Base-by-base conservation (phyloP, 2,329 filamentous ascomycete species). In the Neonectria ditissima region DNA sequence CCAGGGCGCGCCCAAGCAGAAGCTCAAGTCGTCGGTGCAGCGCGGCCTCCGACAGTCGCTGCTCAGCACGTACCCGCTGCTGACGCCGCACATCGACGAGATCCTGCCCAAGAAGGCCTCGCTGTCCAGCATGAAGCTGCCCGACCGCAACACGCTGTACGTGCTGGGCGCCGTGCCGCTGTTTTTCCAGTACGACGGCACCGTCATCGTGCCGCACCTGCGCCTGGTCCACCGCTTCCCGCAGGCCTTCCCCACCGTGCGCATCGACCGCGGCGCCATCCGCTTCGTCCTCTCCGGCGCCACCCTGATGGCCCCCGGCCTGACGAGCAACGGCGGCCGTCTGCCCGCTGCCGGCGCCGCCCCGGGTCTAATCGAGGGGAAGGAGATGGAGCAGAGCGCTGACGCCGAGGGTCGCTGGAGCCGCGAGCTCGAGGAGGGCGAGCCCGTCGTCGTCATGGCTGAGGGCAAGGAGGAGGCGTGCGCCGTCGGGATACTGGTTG, bases 11-110 rank as follows among this genome's bases (percentile, higher is more conserved):
- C 90, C 92, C 60, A 97, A 96, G 83, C 93, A 94, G 73, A 98
- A 98, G 85, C 93, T 98, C 80, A 99, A 98, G 83, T 97, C 95
- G 69, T 97, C 94, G 24, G 93, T 93, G 60, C 94, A 97, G 83
- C 92, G 96, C 75, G 88, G 84, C 68, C 90, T 99, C 73, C 92
- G 96, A 72, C 86, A 90, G 74, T 92, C 92, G 75, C 87, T 98
- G 70, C 84, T 96, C 68, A 86, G 93, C 63, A 92, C 92, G 56
- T 97, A 97, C 81, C 96, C 96, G 3, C 87, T 92, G 55, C 91
- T 98, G 55, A 89, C 89, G 70, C 92, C 93, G 1, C 88, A 93
- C 81, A 97, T 97, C 80, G 96, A 99, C 79, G 93, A 97, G 78
- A 89, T 98, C 73, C 86, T 99, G 70, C 96, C 96, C 54, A 98